These are phyloP conservation scores for Monosporascus sp. DNA, from an alignment of 2,329 filamentous ascomycete genomes.

Conservation along the genomic window DNA sequence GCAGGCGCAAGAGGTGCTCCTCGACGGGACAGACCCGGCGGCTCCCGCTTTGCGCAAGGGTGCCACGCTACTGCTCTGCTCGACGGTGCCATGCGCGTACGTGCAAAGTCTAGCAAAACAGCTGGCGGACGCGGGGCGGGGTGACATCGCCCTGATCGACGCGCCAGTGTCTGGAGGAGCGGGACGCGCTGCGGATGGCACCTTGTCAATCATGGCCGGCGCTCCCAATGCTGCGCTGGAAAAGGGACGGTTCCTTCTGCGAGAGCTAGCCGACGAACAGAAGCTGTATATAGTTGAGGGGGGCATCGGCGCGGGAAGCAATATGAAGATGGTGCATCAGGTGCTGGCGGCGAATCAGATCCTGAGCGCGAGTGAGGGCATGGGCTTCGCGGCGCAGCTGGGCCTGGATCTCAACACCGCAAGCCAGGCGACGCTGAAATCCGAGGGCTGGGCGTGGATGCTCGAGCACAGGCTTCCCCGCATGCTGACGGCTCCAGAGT, in stretches of 20 bases:
- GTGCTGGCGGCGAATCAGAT: constrained; percentile 60
- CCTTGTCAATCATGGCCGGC: constrained; percentile 70
- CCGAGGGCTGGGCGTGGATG: constrained; percentile 56
- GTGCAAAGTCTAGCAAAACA: constrained; percentile 54
- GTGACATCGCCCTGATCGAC: constrained; percentile 64
- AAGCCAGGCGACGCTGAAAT: constrained; percentile 38
- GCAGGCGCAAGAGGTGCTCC: constrained; percentile 62
- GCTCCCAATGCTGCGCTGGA: constrained; percentile 51
- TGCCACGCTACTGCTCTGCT: constrained; percentile 61
- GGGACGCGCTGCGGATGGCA: constrained; percentile 62
- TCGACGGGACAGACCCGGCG: constrained; percentile 51
- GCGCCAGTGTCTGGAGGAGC: constrained; percentile 69
- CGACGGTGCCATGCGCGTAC: constrained; percentile 64
- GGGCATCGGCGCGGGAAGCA: constrained; percentile 54
- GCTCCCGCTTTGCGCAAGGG: constrained; percentile 45
- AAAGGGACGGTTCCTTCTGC: constrained; percentile 53
- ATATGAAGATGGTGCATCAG: constrained; percentile 62
- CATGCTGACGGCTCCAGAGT: constrained; percentile 44
- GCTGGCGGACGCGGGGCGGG: constrained; percentile 48
- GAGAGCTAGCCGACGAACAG: constrained; percentile 54
- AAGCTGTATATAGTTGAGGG: constrained; percentile 61
- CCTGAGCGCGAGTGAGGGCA: constrained; percentile 52
- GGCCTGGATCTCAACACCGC: constrained; percentile 44
- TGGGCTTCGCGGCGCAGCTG: constrained; percentile 53
- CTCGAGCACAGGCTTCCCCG: constrained; percentile 53